Evolutionary conservation across 163 green algal species (phyloP).

Genomic region (Scenedesmus sp.): DNA sequence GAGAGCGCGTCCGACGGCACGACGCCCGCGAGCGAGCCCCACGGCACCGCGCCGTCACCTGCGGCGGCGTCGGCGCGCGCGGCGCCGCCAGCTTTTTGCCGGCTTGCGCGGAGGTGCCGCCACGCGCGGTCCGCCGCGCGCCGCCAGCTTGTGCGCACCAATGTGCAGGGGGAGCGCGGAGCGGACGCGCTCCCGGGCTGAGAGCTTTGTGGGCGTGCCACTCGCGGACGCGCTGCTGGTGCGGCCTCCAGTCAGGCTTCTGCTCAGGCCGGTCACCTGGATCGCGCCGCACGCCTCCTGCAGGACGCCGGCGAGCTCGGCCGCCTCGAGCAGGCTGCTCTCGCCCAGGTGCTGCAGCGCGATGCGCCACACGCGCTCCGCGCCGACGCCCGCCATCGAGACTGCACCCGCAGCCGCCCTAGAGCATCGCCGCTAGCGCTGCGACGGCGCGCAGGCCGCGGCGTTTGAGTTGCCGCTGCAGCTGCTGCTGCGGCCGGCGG

Average conservation of each 20-base stretch:
- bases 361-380: constrained; percentile 47
- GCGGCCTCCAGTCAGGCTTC: not conserved
- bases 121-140: no score
- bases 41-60: constrained; percentile 61
- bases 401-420: no score
- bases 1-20: constrained; percentile 60
- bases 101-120: no score
- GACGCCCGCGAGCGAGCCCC: constrained; percentile 51
- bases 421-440: no score
- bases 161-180: constrained; percentile 54
- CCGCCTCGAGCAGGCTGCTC: constrained; percentile 61
- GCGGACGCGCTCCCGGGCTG: constrained; percentile 46
- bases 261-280: constrained; percentile 24
- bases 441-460: constrained; percentile 1
- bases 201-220: constrained; percentile 44
- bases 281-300: constrained; percentile 65
- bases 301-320: constrained; percentile 71
- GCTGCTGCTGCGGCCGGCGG: no score
- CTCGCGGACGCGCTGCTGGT: constrained; percentile 45
- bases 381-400: no score
- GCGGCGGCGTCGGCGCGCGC: no score
- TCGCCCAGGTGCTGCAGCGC: constrained; percentile 28
- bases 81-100: no score
- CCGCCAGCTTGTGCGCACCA: constrained; percentile 28
- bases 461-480: no score